Conservation (phyloP, 2,329 filamentous ascomycete genomes). For the Hymenoscyphus scutula region DNA sequence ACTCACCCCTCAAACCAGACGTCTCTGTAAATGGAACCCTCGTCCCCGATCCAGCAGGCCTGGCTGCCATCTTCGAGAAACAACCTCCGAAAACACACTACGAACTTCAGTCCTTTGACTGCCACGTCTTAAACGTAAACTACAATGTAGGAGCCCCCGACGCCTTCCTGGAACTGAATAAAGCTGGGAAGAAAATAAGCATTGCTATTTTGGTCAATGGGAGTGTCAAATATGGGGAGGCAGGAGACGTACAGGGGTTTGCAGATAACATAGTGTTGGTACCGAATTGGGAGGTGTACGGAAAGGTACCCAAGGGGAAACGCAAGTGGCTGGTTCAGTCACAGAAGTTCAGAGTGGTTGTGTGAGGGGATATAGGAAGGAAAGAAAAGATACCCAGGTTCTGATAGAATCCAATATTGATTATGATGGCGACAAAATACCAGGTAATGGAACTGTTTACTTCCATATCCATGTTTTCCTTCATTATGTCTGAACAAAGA, state of each 20-base stretch:
- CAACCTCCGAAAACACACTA: conserved; percentile 62
- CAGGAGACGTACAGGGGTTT: conserved; percentile 64
- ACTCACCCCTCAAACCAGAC: conserved; percentile 56
- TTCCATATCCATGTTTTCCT: too few species aligned
- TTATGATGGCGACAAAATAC: background rate
- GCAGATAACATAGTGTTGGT: conserved; percentile 79
- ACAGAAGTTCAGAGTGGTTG: conserved; percentile 62
- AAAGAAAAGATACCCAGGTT: background rate
- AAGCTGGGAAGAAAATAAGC: conserved; percentile 61
- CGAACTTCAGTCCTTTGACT: conserved; percentile 73
- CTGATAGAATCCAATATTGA: background rate
- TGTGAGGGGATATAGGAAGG: conserved; percentile 8
- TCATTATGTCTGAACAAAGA: too few species aligned
- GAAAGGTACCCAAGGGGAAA: conserved; percentile 51
- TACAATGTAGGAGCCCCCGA: conserved; percentile 58
- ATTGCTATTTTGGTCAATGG: conserved; percentile 74
- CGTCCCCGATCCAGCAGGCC: conserved; percentile 59
- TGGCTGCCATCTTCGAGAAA: conserved; percentile 65
- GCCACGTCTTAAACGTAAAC: conserved; percentile 71
- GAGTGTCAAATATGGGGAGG: conserved; percentile 61
- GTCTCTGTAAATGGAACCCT: conserved; percentile 79
- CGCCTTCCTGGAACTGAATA: conserved; percentile 40
- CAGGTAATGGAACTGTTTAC: too few species aligned
- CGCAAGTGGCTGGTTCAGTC: conserved; percentile 66
- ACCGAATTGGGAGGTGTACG: conserved; percentile 65